These are phyloP conservation scores for Taphrina populina DNA, from an alignment of 1,139 yeast genomes.

Conservation along the genomic window DNA sequence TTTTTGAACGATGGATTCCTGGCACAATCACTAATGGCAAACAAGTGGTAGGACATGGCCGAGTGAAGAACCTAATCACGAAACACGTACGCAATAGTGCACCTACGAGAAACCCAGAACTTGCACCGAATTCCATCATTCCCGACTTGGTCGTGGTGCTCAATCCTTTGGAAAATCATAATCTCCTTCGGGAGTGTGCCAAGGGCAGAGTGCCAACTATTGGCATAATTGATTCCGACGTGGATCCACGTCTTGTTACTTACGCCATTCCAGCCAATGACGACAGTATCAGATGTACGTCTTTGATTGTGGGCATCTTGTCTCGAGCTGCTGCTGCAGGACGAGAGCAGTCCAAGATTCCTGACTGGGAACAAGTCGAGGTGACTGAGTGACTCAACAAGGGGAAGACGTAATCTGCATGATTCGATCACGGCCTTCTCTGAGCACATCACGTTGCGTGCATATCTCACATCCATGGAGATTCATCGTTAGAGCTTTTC, in stretches of 20 bases:
- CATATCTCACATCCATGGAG: no score
- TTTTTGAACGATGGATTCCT: conserved; percentile 86
- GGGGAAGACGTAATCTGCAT: neutral
- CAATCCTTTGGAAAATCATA: conserved; percentile 85
- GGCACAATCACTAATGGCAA: conserved; percentile 88
- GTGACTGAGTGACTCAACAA: neutral
- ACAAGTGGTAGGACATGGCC: conserved; percentile 63
- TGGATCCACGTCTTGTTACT: conserved; percentile 83
- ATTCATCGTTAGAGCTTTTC: no score
- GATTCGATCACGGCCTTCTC: neutral
- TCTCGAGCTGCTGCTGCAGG: conserved; percentile 86
- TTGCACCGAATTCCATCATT: conserved; percentile 50
- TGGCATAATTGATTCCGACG: conserved; percentile 90
- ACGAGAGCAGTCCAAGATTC: conserved; percentile 12
- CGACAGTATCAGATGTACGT: conserved; percentile 80
- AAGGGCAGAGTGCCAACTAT: conserved; percentile 85
- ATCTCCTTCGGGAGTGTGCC: conserved; percentile 77
- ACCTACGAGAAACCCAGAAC: conserved; percentile 38
- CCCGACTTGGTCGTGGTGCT: conserved; percentile 86
- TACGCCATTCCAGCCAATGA: conserved; percentile 97
- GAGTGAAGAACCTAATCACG: conserved; percentile 55
- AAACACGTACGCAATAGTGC: conserved; percentile 17
- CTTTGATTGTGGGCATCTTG: conserved; percentile 75
- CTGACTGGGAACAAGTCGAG: conserved; percentile 28
- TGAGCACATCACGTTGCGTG: no score